These are phyloP conservation scores for Penicillium subrubescens DNA, from an alignment of 495 filamentous ascomycete genomes.

Conservation along the genomic window DNA sequence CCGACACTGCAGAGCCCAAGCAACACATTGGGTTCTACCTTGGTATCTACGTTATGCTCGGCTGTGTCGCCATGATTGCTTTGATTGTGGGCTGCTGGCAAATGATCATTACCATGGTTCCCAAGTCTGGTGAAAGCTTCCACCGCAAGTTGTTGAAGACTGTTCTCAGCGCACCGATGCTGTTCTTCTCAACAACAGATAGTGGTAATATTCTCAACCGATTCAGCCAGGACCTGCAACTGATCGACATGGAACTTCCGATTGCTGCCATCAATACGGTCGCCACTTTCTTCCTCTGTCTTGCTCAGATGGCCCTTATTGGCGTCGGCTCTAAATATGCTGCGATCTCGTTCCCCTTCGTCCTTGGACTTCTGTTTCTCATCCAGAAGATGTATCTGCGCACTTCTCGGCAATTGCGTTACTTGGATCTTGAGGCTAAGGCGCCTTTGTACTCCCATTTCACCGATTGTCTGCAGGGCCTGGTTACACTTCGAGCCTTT, in stretches of 20 bases:
- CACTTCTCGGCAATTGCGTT: conserved; percentile 64
- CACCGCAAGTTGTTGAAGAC: conserved; percentile 51
- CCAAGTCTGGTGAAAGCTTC: conserved; percentile 52
- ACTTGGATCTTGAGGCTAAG: conserved; percentile 64
- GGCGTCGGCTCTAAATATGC: conserved; percentile 49
- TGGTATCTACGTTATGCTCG: conserved; percentile 58
- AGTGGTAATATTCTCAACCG: conserved; percentile 51
- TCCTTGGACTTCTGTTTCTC: conserved; percentile 49
- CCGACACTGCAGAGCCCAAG: conserved; percentile 45
- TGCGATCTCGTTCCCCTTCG: conserved; percentile 53
- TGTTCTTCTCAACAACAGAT: conserved; percentile 51
- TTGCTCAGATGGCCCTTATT: conserved; percentile 55
- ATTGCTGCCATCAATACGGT: conserved; percentile 51
- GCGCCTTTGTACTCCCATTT: conserved; percentile 62
- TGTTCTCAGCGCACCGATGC: conserved; percentile 51
- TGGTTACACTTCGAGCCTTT: conserved; percentile 58
- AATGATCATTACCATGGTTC: conserved; percentile 57
- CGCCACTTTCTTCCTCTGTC: conserved; percentile 46
- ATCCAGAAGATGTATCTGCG: conserved; percentile 64
- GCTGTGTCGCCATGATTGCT: conserved; percentile 42
- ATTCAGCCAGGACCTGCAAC: conserved; percentile 63
- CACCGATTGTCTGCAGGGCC: conserved; percentile 52
- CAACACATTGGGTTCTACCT: conserved; percentile 52
- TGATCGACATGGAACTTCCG: conserved; percentile 60
- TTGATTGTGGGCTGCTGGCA: conserved; percentile 52